Percentiles rank a stretch among this genome's conserved stretches.
Conservation (phyloP, 2,329 filamentous ascomycete genomes). For the Chrysoporthe cubensis region DNA sequence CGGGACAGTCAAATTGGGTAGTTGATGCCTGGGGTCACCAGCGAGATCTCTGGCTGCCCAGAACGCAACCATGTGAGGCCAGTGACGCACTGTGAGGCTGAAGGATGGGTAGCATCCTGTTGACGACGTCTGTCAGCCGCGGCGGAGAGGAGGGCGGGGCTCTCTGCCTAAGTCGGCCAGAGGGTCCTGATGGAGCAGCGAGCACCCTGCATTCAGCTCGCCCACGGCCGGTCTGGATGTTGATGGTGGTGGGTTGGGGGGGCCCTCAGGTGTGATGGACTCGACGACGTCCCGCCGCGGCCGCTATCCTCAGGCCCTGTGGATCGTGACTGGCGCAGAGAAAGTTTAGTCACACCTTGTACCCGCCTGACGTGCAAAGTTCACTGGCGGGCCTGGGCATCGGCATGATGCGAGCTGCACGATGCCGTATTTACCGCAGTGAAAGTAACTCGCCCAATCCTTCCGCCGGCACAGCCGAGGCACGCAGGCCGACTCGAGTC, state of each 20-base stretch:
- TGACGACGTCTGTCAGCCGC: too few species aligned
- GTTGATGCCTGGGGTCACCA: neutral
- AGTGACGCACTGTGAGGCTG: constrained; percentile 12
- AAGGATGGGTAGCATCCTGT: too few species aligned
- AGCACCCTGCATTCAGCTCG: neutral
- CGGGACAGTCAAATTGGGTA: neutral
- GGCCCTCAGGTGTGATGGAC: neutral
- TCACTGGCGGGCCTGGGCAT: neutral
- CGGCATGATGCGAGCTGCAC: neutral
- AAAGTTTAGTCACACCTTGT: neutral
- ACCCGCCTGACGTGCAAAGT: neutral
- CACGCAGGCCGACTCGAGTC: neutral
- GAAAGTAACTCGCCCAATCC: constrained; percentile 21
- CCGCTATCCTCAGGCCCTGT: neutral
- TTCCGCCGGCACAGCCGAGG: constrained; percentile 24
- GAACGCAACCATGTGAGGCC: neutral
- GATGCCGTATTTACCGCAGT: neutral
- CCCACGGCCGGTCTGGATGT: neutral
- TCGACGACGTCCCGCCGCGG: neutral
- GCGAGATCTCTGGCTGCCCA: neutral
- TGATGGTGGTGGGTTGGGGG: neutral
- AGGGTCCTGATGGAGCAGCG: neutral
- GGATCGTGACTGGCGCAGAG: neutral
- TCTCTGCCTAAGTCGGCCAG: neutral
- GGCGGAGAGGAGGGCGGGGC: neutral